A percentile compares a stretch with the other conserved stretches of the same genome.
These are phyloP conservation scores for Spergularia bocconei DNA, from an alignment of 148 eudicot genomes.

Conservation along the genomic window DNA sequence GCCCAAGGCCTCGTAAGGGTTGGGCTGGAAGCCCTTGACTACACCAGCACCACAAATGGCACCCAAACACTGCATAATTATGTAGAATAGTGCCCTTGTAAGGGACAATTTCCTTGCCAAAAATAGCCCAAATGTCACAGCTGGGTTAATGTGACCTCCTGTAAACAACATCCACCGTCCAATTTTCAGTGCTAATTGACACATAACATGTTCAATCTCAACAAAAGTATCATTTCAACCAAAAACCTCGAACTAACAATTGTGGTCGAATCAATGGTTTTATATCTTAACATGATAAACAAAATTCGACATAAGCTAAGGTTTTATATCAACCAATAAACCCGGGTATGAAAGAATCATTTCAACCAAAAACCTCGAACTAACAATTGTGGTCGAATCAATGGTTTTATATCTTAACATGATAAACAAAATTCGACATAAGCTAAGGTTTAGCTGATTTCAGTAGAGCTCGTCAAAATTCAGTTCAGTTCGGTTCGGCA, in stretches of 20 bases:
- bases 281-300: neutral
- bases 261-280: too few species aligned
- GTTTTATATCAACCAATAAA: too few species aligned
- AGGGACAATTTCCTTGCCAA: slow-evolving; percentile 62
- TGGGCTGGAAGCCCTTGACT: slow-evolving; percentile 56
- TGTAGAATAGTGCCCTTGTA: slow-evolving; percentile 61
- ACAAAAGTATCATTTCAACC: too few species aligned
- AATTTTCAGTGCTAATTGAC: neutral
- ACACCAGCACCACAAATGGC: slow-evolving; percentile 78
- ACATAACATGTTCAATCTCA: neutral
- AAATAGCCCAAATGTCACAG: slow-evolving; percentile 63
- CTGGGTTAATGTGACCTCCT: slow-evolving; percentile 75
- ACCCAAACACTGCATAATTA: slow-evolving; percentile 62
- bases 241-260: too few species aligned
- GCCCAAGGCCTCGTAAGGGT: slow-evolving; percentile 34
- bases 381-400: too few species aligned
- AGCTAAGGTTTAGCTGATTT: too few species aligned
- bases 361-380: too few species aligned
- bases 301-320: neutral
- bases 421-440: neutral
- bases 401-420: too few species aligned
- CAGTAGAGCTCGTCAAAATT: too few species aligned
- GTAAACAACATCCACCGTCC: slow-evolving; percentile 11
- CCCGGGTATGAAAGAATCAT: too few species aligned
- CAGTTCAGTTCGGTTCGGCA: too few species aligned